A percentile compares a stretch with the other conserved stretches of the same genome.
Evolutionary conservation across 495 filamentous ascomycete species (phyloP).

Genomic region (Penicillium parvum): DNA sequence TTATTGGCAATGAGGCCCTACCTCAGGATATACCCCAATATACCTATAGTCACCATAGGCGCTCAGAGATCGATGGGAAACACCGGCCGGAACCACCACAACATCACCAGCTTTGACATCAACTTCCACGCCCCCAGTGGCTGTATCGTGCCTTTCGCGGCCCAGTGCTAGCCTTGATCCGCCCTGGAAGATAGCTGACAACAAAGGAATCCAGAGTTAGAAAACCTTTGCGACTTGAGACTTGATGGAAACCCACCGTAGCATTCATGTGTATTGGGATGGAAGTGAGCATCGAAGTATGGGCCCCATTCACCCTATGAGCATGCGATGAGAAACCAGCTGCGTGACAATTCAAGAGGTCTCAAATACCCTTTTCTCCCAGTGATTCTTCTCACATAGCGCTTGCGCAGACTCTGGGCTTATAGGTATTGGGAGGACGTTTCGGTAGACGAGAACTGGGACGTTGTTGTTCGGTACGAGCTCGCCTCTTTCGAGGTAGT

Average conservation of each 20-base stretch:
- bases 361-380: slow-evolving; percentile 3
- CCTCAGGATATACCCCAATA: slow-evolving; percentile 9
- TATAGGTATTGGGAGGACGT: slow-evolving; percentile 1
- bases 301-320: slow-evolving; percentile 11
- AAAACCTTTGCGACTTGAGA: not conserved
- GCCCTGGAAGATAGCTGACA: not conserved
- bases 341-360: not conserved
- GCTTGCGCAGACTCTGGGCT: not conserved
- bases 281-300: slow-evolving; percentile 7
- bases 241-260: not conserved
- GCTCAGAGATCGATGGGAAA: slow-evolving; percentile 6
- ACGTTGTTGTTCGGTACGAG: slow-evolving; percentile 5
- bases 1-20: not conserved
- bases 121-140: slow-evolving; percentile 6
- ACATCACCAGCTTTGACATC: slow-evolving; percentile 9
- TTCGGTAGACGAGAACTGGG: slow-evolving; percentile 6
- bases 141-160: not conserved
- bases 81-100: slow-evolving; percentile 7
- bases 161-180: slow-evolving; percentile 1
- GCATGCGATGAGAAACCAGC: no score
- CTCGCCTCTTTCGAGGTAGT: slow-evolving; percentile 1
- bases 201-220: not conserved
- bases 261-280: slow-evolving; percentile 11
- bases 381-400: slow-evolving; percentile 8
- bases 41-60: slow-evolving; percentile 3